Evolutionary conservation across 768 basidiomycete genomes (phyloP), one percentile per base, ranked within the genome.

Genomic region (Phlebiopsis gigantea): DNA sequence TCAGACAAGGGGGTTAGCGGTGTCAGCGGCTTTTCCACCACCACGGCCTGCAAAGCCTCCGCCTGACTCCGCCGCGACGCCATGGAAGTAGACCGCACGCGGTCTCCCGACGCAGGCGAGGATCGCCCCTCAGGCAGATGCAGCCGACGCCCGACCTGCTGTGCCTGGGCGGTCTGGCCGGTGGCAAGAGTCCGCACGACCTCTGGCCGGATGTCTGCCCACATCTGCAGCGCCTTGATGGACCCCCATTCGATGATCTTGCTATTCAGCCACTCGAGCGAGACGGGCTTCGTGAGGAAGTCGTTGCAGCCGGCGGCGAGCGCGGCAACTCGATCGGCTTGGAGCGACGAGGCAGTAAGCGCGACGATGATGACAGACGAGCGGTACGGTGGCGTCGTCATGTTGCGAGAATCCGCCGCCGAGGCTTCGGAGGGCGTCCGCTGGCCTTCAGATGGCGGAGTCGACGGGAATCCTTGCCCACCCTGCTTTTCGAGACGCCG

Each of bases 201-300:
- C 52, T 88, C 83, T 1, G 88, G 85, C 43, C 85, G 77, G 57
- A 87, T 73, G 66, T 92, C 90, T 10, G 90, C 91, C 87, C 90
- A 93, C 88, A 92, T 93, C 67, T 93, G 90, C 56, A 93, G 67
- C 5, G 90, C 90, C 68, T 93, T 93, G 73, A 99, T 98, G 2
- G 93, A 96, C 0, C 97, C 97, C 97, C 97, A 99, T 70, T 99
- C 97, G 59, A 96, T 91, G 68, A 98, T 95, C 77, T 99, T 99
- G 75, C 87, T 91, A 69, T 98, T 93, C 51, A 99, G 76, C 97
- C 97, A 99, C 45, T 88, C 78, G 26, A 97, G 76, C 6, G 91
- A 93, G 28, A 99, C 96, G 0, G 97, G 97, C 66, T 99, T 99
- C 42, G 95, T 98, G 48, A 99, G 72, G 73, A 98, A 99, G 70